Base-by-base conservation (phyloP, 768 basidiomycete genomes). In the Lactifluus hygrophoroides region DNA sequence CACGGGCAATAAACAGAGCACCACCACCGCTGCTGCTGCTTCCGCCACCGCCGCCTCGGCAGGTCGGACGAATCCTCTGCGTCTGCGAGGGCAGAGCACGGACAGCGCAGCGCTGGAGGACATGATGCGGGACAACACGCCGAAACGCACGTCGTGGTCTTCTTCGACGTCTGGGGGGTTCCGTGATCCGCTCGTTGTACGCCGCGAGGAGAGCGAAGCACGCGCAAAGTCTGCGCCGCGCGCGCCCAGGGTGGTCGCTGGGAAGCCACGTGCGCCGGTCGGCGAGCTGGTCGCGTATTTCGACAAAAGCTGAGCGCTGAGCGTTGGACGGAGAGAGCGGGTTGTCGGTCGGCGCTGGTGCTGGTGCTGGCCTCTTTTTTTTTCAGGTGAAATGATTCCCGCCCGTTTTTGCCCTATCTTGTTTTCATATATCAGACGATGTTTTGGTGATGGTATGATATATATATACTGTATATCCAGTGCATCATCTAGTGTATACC, bases 261-360 rank as follows among this genome's bases (percentile, higher is more conserved):
- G 74, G 58, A 76, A 73, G 43, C 81, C 76, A 53, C 90, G 90
- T 73, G 79, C 88, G 14, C 82, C 86, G 0, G 78, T 92, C 42
- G 86, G 83, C 10, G 80, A 91, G 66, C 71, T 93, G 43, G 87
- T 90, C 14, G 88, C 88, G n/a, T 92, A 87, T 71, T 93, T 93
- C 65, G 87, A 91, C 30, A 54, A 51, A 61, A 50, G 51, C 38
- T 51, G 51, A 60, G 42, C 21, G 32, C 10, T 10, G 32, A 10
- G 32, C 10, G 32, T 32, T 32, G 32, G 32, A 10, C 10, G 32
- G n/a, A n/a, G n/a, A n/a, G n/a, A n/a, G n/a, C n/a, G n/a, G n/a
- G n/a, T n/a, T 38, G 40, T 40, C n/a, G 7, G 8, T 40, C 35
- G 10, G 35, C 14, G 35, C 14, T 35, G 35, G n/a, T n/a, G n/a